phyloP scores from a whole-genome alignment of 1,284 basidiomycete species.

The Sanguinoderma infundibulare region DNA sequence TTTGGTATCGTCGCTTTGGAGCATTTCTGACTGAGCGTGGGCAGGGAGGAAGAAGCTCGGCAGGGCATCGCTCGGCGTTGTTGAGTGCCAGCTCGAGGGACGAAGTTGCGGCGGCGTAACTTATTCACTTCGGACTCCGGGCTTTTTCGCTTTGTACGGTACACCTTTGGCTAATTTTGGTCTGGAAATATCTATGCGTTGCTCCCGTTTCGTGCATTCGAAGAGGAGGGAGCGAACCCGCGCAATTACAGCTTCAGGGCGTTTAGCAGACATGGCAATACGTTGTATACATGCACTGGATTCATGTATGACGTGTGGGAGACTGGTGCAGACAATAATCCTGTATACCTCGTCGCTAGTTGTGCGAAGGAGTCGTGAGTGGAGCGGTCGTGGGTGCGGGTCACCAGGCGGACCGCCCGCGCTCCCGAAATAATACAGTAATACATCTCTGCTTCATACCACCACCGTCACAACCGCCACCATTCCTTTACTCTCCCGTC shows the following conservation, averaged over 20 bases:
- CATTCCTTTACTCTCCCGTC: neutral
- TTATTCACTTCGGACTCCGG: neutral
- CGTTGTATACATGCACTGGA: too few species aligned
- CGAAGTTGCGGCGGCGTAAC: neutral
- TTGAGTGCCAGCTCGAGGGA: neutral
- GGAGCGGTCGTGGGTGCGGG: neutral
- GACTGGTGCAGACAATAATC: too few species aligned
- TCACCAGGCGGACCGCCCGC: neutral
- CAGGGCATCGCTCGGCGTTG: conserved; percentile 54
- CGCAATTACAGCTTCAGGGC: too few species aligned
- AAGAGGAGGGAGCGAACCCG: too few species aligned
- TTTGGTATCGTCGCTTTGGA: neutral
- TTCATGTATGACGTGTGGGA: too few species aligned
- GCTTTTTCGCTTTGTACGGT: neutral
- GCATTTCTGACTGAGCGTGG: neutral
- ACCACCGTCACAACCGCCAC: neutral
- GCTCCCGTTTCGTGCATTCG: neutral
- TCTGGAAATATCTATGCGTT: neutral
- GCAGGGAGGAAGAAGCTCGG: conserved; percentile 40
- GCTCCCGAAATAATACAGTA: neutral
- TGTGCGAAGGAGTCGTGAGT: neutral
- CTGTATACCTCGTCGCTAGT: neutral
- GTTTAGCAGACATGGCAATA: too few species aligned
- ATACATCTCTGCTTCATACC: neutral
- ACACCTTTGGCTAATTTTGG: neutral